Evolutionary conservation across 2,329 filamentous ascomycete species (phyloP).

Genomic region (Thermochaetoides dissita): DNA sequence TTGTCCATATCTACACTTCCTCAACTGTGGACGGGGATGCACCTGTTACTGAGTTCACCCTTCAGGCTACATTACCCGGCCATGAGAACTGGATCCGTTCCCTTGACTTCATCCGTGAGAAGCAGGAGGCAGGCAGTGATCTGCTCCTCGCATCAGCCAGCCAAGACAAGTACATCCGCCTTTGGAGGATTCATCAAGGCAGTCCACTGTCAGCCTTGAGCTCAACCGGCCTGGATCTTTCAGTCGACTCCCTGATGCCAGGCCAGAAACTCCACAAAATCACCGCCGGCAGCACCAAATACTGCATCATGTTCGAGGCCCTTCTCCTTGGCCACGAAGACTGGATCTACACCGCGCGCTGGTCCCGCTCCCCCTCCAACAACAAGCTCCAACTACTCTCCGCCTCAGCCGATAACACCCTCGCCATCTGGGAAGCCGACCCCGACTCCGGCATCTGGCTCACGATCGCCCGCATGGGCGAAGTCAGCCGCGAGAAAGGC

Average conservation of each 20-base stretch:
- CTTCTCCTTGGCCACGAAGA: slow-evolving; percentile 90
- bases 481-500: slow-evolving; percentile 88
- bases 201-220: slow-evolving; percentile 46
- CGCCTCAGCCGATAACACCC: slow-evolving; percentile 86
- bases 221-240: slow-evolving; percentile 39
- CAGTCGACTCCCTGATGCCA: slow-evolving; percentile 41
- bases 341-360: slow-evolving; percentile 86
- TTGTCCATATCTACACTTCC: slow-evolving; percentile 66
- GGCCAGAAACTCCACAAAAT: slow-evolving; percentile 82
- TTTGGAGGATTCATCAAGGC: slow-evolving; percentile 75
- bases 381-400: slow-evolving; percentile 61
- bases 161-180: slow-evolving; percentile 90
- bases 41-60: slow-evolving; percentile 39
- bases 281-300: slow-evolving; percentile 44
- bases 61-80: slow-evolving; percentile 65
- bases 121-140: slow-evolving; percentile 41
- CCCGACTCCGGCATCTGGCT: slow-evolving; percentile 78
- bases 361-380: slow-evolving; percentile 36
- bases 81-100: slow-evolving; percentile 94
- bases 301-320: slow-evolving; percentile 83
- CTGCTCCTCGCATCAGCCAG: slow-evolving; percentile 81
- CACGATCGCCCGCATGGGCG: slow-evolving; percentile 70
- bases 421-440: slow-evolving; percentile 87
- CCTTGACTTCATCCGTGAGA: slow-evolving; percentile 61
- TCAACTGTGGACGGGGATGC: not conserved